Conservation (phyloP, 2,329 filamentous ascomycete genomes). For the Trichoderma citrinoviride region DNA sequence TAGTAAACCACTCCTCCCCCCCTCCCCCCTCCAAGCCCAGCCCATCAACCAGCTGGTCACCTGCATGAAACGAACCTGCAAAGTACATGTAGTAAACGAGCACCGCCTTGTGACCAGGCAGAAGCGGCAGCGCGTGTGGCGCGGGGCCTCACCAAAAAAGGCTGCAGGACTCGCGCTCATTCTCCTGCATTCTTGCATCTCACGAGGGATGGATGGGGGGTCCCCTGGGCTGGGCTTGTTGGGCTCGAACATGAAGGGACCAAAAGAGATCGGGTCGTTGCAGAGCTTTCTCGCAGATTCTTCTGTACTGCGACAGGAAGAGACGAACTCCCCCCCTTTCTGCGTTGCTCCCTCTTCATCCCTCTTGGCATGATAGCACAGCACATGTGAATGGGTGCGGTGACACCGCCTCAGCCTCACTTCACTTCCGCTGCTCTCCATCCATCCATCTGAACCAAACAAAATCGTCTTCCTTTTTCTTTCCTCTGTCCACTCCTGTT, state of each 20-base stretch:
- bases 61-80: slow-evolving; percentile 19
- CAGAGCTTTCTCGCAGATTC: background rate
- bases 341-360: too few species aligned
- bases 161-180: too few species aligned
- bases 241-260: too few species aligned
- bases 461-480: background rate
- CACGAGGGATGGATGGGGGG: slow-evolving; percentile 9
- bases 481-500: background rate
- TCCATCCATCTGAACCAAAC: too few species aligned
- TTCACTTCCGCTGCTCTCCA: background rate
- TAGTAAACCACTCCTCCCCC: background rate
- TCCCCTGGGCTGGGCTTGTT: too few species aligned
- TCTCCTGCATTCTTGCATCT: slow-evolving; percentile 5
- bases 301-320: background rate
- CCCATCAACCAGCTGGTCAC: slow-evolving; percentile 15
- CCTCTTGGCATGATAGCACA: too few species aligned
- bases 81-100: slow-evolving; percentile 1
- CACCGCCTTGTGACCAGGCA: slow-evolving; percentile 25
- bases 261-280: too few species aligned
- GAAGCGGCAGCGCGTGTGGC: slow-evolving; percentile 6
- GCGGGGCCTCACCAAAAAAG: slow-evolving; percentile 4
- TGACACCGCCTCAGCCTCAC: slow-evolving; percentile 20
- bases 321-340: background rate
- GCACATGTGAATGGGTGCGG: background rate
- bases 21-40: background rate